phyloP scores from a whole-genome alignment of 176 grass and related monocot genomes.

The Lolium rigidum region DNA sequence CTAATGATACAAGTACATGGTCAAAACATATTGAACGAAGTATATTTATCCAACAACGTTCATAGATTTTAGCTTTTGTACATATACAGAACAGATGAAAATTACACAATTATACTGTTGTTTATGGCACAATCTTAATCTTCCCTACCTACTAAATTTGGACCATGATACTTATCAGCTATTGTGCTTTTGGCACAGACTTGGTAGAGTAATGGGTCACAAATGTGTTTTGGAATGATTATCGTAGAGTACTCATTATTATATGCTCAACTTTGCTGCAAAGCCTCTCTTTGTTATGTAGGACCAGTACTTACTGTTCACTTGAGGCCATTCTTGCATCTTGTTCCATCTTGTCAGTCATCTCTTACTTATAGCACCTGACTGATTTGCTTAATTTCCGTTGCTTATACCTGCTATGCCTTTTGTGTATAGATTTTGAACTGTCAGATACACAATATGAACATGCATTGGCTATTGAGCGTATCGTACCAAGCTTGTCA shows the following conservation, averaged over 20 bases:
- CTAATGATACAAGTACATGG: constrained; percentile 8
- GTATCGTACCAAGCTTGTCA: constrained; percentile 62
- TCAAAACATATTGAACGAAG: not conserved
- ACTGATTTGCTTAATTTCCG: constrained; percentile 6
- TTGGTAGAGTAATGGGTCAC: not conserved
- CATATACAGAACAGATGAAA: constrained; percentile 14
- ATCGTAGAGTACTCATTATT: not conserved
- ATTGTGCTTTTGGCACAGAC: not conserved
- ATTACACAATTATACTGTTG: constrained; percentile 6
- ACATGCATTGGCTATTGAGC: constrained; percentile 68
- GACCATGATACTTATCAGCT: not conserved
- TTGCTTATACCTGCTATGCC: constrained; percentile 38
- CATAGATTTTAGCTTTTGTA: constrained; percentile 4
- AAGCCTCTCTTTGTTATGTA: constrained; percentile 15
- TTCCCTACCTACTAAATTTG: not conserved
- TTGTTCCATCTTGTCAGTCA: constrained; percentile 14
- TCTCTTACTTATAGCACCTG: not conserved
- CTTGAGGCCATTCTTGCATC: constrained; percentile 9
- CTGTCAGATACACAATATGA: constrained; percentile 67
- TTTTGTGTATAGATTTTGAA: constrained; percentile 64
- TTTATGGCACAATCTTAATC: not conserved
- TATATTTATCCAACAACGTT: constrained; percentile 18
- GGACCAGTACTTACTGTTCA: not conserved
- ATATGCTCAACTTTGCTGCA: not conserved
- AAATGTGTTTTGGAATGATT: constrained; percentile 28